Conservation (phyloP, 768 basidiomycete genomes). For the Lactarius hatsudake region DNA sequence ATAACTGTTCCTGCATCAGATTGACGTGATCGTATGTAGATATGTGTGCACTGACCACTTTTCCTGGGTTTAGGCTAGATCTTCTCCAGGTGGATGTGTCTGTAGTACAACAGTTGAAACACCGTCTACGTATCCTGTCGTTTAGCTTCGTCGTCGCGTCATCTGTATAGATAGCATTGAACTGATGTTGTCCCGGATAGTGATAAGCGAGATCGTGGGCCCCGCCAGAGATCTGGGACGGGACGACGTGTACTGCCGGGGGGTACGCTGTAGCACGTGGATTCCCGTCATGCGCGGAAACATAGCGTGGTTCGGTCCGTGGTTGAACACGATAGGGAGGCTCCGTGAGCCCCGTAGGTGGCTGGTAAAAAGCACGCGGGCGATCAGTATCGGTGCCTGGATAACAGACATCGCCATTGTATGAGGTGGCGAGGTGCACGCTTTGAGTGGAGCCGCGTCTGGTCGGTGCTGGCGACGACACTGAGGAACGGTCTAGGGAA, state of each 20-base stretch:
- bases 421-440: constrained; percentile 40
- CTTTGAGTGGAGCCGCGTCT: constrained; percentile 40
- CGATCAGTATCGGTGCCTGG: constrained; percentile 23
- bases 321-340: constrained; percentile 25
- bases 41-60: constrained; percentile 51
- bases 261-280: constrained; percentile 26
- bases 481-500: constrained; percentile 57
- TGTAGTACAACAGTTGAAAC: constrained; percentile 84
- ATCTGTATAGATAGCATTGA: constrained; percentile 56
- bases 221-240: constrained; percentile 25
- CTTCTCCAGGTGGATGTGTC: constrained; percentile 82
- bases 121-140: constrained; percentile 70
- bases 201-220: constrained; percentile 35
- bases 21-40: background rate
- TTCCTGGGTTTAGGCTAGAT: constrained; percentile 74
- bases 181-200: constrained; percentile 40
- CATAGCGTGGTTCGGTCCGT: constrained; percentile 23
- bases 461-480: constrained; percentile 54
- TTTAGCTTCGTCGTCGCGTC: constrained; percentile 79
- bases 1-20: constrained; percentile 35
- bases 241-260: constrained; percentile 30
- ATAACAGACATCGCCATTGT: constrained; percentile 34
- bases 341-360: constrained; percentile 7
- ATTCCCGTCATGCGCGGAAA: constrained; percentile 23
- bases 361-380: constrained; percentile 22